These are phyloP conservation scores for Penicillium daleae DNA, from an alignment of 495 filamentous ascomycete genomes.

Conservation along the genomic window DNA sequence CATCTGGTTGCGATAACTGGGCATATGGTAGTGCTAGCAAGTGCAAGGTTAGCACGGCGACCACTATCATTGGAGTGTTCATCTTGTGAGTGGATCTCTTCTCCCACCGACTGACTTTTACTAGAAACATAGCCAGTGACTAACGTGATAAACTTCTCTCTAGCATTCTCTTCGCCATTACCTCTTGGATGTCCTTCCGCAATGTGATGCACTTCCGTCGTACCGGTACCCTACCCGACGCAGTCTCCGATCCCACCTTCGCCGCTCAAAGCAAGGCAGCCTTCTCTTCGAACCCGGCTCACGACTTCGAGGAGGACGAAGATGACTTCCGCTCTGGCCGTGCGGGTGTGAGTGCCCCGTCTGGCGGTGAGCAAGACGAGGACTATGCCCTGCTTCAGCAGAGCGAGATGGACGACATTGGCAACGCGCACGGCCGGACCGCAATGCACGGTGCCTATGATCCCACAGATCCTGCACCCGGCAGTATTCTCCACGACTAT, in stretches of 20 bases:
- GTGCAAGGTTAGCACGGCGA: slow-evolving; percentile 76
- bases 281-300: slow-evolving; percentile 53
- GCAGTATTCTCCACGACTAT: slow-evolving; percentile 45
- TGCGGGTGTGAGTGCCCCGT: slow-evolving; percentile 35
- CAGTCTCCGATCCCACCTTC: slow-evolving; percentile 56
- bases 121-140: slow-evolving; percentile 11
- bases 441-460: slow-evolving; percentile 46
- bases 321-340: slow-evolving; percentile 53
- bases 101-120: slow-evolving; percentile 8
- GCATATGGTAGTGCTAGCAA: slow-evolving; percentile 56
- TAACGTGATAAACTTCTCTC: slow-evolving; percentile 6
- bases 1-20: slow-evolving; percentile 54
- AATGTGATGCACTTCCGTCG: slow-evolving; percentile 77
- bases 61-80: slow-evolving; percentile 77
- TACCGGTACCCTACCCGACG: slow-evolving; percentile 75
- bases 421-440: slow-evolving; percentile 39
- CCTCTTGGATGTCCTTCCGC: slow-evolving; percentile 75
- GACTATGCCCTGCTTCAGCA: slow-evolving; percentile 53
- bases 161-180: slow-evolving; percentile 75
- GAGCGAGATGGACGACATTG: slow-evolving; percentile 48
- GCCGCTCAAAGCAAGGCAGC: slow-evolving; percentile 54
- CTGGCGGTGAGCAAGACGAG: slow-evolving; percentile 45
- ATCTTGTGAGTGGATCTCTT: slow-evolving; percentile 65
- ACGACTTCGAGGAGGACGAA: slow-evolving; percentile 54
- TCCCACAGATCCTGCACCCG: slow-evolving; percentile 39